Evolutionary conservation across 2,329 filamentous ascomycete species (phyloP).

Genomic region (Sordariomycetes sp.): DNA sequence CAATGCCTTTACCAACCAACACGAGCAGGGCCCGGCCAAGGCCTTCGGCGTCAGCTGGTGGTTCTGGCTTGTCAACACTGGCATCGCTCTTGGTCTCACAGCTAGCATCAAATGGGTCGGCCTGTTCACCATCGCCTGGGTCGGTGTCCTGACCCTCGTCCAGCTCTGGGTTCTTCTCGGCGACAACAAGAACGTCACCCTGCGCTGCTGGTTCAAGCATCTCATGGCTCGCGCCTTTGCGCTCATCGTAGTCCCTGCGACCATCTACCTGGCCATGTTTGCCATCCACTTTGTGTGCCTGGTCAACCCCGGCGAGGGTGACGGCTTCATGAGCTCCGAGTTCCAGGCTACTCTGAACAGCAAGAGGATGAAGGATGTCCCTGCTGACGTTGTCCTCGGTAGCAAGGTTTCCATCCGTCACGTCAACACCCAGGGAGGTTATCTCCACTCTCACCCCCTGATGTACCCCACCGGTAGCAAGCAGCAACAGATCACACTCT

Average conservation of each 20-base stretch:
- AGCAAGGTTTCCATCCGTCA: slow-evolving; percentile 82
- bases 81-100: slow-evolving; percentile 80
- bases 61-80: slow-evolving; percentile 91
- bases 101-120: slow-evolving; percentile 98
- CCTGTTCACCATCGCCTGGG: slow-evolving; percentile 97
- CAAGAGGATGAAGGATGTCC: slow-evolving; percentile 92
- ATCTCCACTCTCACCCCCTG: slow-evolving; percentile 90
- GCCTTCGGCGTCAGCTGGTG: slow-evolving; percentile 91
- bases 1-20: slow-evolving; percentile 90
- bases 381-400: slow-evolving; percentile 84
- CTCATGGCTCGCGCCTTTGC: slow-evolving; percentile 86
- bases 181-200: slow-evolving; percentile 76
- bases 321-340: slow-evolving; percentile 99
- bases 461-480: slow-evolving; percentile 98
- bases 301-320: slow-evolving; percentile 89
- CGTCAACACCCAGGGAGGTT: slow-evolving; percentile 95
- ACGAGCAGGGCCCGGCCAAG: slow-evolving; percentile 81
- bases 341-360: slow-evolving; percentile 96
- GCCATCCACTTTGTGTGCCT: slow-evolving; percentile 92
- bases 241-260: slow-evolving; percentile 77
- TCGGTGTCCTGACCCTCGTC: slow-evolving; percentile 78
- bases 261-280: slow-evolving; percentile 96
- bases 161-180: slow-evolving; percentile 95
- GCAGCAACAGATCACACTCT: slow-evolving; percentile 96
- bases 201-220: slow-evolving; percentile 87